Conservation (phyloP, 768 basidiomycete species). For the Rhodotorula paludigena region DNA sequence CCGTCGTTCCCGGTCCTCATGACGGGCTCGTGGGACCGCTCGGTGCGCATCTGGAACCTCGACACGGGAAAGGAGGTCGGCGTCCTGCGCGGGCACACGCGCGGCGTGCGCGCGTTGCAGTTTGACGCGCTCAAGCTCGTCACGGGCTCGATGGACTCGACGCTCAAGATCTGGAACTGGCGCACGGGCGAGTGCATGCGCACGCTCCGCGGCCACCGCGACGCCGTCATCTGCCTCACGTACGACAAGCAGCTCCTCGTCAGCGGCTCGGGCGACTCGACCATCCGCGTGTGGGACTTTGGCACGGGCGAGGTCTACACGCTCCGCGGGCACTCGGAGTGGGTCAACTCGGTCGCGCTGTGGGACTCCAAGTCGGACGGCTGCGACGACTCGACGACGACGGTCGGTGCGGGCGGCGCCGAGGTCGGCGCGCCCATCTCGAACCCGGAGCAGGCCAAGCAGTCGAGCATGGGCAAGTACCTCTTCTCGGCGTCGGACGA, state of each 20-base stretch:
- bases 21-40: conserved; percentile 95
- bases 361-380: conserved; percentile 61
- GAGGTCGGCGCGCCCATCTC: conserved; percentile 40
- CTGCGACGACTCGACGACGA: conserved; percentile 41
- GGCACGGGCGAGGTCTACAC: conserved; percentile 86
- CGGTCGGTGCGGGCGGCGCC: conserved; percentile 16
- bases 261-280: conserved; percentile 88
- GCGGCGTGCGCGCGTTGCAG: conserved; percentile 85
- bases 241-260: conserved; percentile 89
- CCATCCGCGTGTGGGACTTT: conserved; percentile 83
- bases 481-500: conserved; percentile 96
- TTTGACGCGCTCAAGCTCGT: conserved; percentile 94
- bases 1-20: conserved; percentile 88
- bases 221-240: conserved; percentile 82
- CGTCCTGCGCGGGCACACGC: conserved; percentile 79
- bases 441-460: conserved; percentile 39
- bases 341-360: conserved; percentile 90
- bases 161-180: conserved; percentile 96
- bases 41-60: conserved; percentile 90
- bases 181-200: conserved; percentile 78
- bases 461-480: conserved; percentile 68
- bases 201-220: conserved; percentile 81
- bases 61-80: conserved; percentile 81
- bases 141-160: conserved; percentile 93
- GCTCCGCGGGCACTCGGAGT: conserved; percentile 83